Evolutionary conservation across 805 yeast species (phyloP), one percentile per base, ranked within the genome.

Genomic region (Nakazawaea holstii): DNA sequence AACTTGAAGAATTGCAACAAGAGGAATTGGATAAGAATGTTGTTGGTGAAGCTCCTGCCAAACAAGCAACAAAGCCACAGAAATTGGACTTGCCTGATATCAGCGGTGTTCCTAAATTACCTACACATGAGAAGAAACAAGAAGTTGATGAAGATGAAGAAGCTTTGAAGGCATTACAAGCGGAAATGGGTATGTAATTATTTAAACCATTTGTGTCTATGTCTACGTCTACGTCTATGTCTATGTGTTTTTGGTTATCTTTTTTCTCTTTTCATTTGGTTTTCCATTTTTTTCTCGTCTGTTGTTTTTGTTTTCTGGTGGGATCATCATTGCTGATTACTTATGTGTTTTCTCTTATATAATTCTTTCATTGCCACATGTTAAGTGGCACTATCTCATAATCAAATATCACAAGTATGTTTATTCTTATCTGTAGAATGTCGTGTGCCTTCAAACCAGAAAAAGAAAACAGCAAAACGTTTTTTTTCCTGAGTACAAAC

Each of bases 1-100:
- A 94, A 67, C 78, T 94, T 64, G 95, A 88, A 49, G 86, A 82
- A 48, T 72, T 90, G 58, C 89, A 90, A 65, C 90, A 86, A 65
- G 96, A 89, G 67, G 86, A 82, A 49, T 72, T 79, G 48, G 86
- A 84, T 52, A 76, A 70, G 43, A 75, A 73, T 61, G 67, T 80
- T 71, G 69, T 74, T 51, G 69, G 68, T 48, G 77, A 74, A 5
- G 74, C 73, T 36, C 61, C 60, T 9, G 64, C 63, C 5, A 73
- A 72, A 27, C 51, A 14, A 31, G 55, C 52, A 10, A 54, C 42
- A 6, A 53, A 49, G 24, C 51, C 50, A 8, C 60, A 51, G 27
- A 68, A 65, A 38, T 73, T 66, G 49, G 74, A 70, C 52, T 56
- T 79, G 53, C 84, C 84, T 10, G 73, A 69, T 54, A 81, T 72